These are phyloP conservation scores for Suillus ampliporus DNA, from an alignment of 768 basidiomycete species.

Conservation along the genomic window DNA sequence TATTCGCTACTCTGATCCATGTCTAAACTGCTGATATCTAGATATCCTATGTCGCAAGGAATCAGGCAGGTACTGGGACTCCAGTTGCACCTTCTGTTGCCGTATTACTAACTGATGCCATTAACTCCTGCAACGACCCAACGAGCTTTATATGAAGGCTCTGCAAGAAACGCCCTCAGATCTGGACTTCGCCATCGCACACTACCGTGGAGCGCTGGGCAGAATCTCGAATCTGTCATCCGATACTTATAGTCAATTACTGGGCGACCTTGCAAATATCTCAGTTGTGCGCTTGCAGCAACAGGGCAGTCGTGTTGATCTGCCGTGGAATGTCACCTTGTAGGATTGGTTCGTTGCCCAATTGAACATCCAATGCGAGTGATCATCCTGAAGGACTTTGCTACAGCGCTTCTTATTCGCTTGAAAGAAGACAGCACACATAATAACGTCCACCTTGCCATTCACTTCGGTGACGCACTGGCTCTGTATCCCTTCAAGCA, in stretches of 20 bases:
- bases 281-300: conserved; percentile 33
- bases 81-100: not conserved
- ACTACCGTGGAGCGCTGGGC: conserved; percentile 31
- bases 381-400: conserved; percentile 34
- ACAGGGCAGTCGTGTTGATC: conserved; percentile 30
- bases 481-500: conserved; percentile 22
- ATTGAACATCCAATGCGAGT: conserved; percentile 31
- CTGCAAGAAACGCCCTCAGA: conserved; percentile 24
- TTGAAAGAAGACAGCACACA: conserved; percentile 28
- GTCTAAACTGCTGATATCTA: not conserved
- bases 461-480: conserved; percentile 23
- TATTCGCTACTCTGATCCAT: not conserved
- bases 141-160: not conserved
- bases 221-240: conserved; percentile 16
- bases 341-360: conserved; percentile 32
- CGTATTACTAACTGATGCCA: not conserved
- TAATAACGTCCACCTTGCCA: conserved; percentile 36
- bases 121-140: not conserved
- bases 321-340: conserved; percentile 33
- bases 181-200: conserved; percentile 32
- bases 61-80: not conserved
- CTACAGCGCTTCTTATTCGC: conserved; percentile 33
- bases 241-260: conserved; percentile 29
- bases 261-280: conserved; percentile 35
- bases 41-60: not conserved